These are phyloP conservation scores for Solanum acaule DNA, from an alignment of 257 asterid genomes.

Conservation along the genomic window DNA sequence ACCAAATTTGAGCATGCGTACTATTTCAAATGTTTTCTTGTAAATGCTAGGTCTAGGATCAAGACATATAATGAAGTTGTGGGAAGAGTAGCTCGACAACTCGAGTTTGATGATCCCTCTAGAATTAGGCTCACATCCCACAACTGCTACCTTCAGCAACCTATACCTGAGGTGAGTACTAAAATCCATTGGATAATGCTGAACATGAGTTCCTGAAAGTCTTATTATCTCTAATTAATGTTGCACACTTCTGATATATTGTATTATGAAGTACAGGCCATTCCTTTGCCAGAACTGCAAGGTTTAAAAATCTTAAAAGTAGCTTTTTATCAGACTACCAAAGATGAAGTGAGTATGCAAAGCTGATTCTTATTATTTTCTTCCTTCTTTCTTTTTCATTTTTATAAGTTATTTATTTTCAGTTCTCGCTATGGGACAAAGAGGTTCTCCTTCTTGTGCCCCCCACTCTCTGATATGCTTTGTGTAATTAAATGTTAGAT, in stretches of 20 bases:
- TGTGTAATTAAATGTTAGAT: too few species aligned
- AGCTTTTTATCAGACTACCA: conserved; percentile 81
- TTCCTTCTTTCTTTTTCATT: neutral
- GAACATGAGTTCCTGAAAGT: neutral
- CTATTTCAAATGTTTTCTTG: neutral
- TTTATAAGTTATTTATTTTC: neutral
- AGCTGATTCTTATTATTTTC: neutral
- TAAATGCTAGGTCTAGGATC: conserved; percentile 55
- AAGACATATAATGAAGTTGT: conserved; percentile 91
- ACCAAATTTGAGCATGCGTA: neutral
- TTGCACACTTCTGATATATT: conserved; percentile 70
- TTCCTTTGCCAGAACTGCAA: conserved; percentile 93
- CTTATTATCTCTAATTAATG: neutral
- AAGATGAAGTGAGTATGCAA: conserved; percentile 63
- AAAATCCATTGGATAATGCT: neutral
- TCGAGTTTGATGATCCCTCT: conserved; percentile 75
- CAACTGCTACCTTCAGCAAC: conserved; percentile 94
- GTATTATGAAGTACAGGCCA: conserved; percentile 90
- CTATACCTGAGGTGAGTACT: conserved; percentile 71
- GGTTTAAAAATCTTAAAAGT: conserved; percentile 86
- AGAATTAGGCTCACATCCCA: conserved; percentile 93
- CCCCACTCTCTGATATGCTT: too few species aligned
- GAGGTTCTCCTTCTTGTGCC: too few species aligned
- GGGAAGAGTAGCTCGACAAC: conserved; percentile 70
- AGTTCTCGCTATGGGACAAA: neutral